Evolutionary conservation across 169 alveolate species (phyloP), one percentile per base, ranked within the genome.

Genomic region (Neospora caninum): DNA sequence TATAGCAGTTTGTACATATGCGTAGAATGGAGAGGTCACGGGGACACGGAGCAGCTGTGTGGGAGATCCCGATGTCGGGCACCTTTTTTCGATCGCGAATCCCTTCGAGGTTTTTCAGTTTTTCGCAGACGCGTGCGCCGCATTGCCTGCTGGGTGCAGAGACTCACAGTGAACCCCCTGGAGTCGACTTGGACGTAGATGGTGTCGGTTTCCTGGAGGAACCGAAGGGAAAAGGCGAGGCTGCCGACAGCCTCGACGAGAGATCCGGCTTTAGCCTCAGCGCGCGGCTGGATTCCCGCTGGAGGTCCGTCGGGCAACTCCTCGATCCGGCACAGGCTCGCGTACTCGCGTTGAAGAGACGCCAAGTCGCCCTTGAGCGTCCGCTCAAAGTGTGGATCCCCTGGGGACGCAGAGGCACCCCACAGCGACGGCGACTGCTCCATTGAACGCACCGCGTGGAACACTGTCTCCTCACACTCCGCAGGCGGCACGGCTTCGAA

Each of bases 151-250:
- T 18, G 1, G 86, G 31, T 0, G 41, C 86, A 78, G 43, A 4
- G 58, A 49, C 58, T 20, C 31, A 78, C 86, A 20, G 86, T 78
- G 86, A 9, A 78, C 29, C 86, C 86, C 45, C 86, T 18, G 27
- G 86, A 36, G 45, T 78, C 86, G 22, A n/a, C 86, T 18, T 36
- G 86, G 45, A 78, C 86, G 86, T 78, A 78, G 45, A 36, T 78
- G 39, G 45, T 20, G 43, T 4, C 49, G 45, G 41, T n/a, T 78
- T 78, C 86, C 45, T 38, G 49, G 39, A 16, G 27, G 86, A 78
- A 78, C 39, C 10, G 49, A 16, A 78, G 86, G 29, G 86, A 78
- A 43, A 78, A 78, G 45, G 39, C 22, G 39, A 78, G 10, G 45
- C 86, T 78, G 39, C 86, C 86, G 86, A 25, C 86, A 20, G n/a